Evolutionary conservation across 495 filamentous ascomycete genomes (phyloP).

Genomic region (Lasiosphaeria ovina): DNA sequence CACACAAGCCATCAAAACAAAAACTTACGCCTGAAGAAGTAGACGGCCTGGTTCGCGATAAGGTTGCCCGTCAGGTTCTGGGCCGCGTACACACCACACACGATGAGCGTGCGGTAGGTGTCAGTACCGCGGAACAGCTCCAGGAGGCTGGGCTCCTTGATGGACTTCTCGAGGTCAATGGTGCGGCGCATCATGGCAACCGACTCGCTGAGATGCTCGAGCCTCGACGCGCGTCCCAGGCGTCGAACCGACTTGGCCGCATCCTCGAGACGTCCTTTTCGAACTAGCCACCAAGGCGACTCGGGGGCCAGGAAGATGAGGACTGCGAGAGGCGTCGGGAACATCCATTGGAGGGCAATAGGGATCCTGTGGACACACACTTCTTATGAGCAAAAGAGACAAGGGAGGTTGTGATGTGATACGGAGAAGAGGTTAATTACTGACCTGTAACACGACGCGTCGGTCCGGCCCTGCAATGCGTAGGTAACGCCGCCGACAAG

Average conservation of each 20-base stretch:
- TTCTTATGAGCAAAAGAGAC: not conserved
- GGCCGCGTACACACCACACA: constrained; percentile 44
- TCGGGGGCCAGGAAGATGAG: constrained; percentile 48
- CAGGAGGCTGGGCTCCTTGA: constrained; percentile 30
- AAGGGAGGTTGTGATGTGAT: not conserved
- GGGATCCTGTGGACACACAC: constrained; percentile 43
- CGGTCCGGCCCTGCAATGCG: constrained; percentile 35
- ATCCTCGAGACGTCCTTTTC: constrained; percentile 40
- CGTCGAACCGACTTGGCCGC: constrained; percentile 39
- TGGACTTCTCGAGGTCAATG: constrained; percentile 26
- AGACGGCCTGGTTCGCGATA: constrained; percentile 40
- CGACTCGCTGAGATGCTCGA: constrained; percentile 38
- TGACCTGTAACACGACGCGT: constrained; percentile 18
- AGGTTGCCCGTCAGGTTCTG: constrained; percentile 37
- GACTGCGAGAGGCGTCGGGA: constrained; percentile 39
- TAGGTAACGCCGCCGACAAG: constrained; percentile 47
- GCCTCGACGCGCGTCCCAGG: constrained; percentile 30
- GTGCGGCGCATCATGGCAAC: constrained; percentile 38
- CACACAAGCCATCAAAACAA: not conserved
- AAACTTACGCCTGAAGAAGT: constrained; percentile 36
- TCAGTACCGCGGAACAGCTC: constrained; percentile 48
- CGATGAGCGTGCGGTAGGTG: constrained; percentile 46
- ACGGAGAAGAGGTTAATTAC: not conserved
- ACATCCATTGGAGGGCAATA: constrained; percentile 50
- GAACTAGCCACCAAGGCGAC: constrained; percentile 50